Conservation (phyloP, 129 eudicot species). For the Escallonia rubra region DNA sequence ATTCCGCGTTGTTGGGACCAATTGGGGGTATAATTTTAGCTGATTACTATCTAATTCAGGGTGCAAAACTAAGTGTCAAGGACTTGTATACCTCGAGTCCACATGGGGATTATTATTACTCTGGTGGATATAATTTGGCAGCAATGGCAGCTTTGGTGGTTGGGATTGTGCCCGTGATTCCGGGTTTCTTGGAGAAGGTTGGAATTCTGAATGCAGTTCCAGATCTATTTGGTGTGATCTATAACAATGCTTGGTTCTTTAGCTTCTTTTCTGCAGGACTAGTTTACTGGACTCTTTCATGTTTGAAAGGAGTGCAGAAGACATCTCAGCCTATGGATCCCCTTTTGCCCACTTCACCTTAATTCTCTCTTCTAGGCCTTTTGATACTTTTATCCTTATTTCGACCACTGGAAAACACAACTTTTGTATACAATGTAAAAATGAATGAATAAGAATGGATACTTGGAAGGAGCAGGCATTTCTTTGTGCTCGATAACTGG, state of each 20-base stretch:
- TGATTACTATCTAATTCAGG: constrained; percentile 67
- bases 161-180: constrained; percentile 89
- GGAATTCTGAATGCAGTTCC: constrained; percentile 52
- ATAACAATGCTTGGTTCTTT: constrained; percentile 89
- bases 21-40: constrained; percentile 67
- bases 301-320: constrained; percentile 17
- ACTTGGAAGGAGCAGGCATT: no score
- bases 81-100: constrained; percentile 59
- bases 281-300: constrained; percentile 50
- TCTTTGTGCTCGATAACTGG: no score
- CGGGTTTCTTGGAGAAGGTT: constrained; percentile 73
- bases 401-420: not conserved
- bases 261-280: constrained; percentile 62
- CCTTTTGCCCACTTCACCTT: constrained; percentile 34
- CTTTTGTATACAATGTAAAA: not conserved
- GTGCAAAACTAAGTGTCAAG: constrained; percentile 32
- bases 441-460: not conserved
- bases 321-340: constrained; percentile 29
- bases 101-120: constrained; percentile 57
- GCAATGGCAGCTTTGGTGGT: constrained; percentile 56
- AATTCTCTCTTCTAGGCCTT: not conserved
- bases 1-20: constrained; percentile 83
- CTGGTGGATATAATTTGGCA: constrained; percentile 63
- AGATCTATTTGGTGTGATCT: constrained; percentile 29
- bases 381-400: not conserved